phyloP scores from a whole-genome alignment of 306 rosid species.

The Clitoria ternatea region DNA sequence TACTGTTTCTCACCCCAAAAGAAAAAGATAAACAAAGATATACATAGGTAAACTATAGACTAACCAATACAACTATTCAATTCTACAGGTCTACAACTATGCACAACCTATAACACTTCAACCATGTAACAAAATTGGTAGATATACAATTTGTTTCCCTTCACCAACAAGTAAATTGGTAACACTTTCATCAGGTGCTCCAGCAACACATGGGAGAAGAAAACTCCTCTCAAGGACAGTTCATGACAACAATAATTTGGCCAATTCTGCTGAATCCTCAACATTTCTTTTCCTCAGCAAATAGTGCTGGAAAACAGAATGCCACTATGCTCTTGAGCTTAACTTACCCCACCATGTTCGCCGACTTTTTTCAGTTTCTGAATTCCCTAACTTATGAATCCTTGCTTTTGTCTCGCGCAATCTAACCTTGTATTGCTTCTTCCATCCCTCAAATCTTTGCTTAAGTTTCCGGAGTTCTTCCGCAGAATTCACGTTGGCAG shows the following conservation, averaged over 20 bases:
- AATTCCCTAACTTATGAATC: constrained; percentile 46
- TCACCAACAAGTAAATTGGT: constrained; percentile 19
- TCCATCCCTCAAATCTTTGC: constrained; percentile 75
- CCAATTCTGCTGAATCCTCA: constrained; percentile 22
- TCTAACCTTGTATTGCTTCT: constrained; percentile 80
- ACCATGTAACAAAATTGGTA: constrained; percentile 45
- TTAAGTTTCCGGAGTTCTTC: constrained; percentile 74
- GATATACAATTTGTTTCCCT: constrained; percentile 39
- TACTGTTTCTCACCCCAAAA: background rate
- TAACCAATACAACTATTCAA: constrained; percentile 29
- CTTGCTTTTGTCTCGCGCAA: constrained; percentile 61
- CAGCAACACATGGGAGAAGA: constrained; percentile 24
- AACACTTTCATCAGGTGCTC: constrained; percentile 1
- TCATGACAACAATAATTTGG: constrained; percentile 21
- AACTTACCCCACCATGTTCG: constrained; percentile 86
- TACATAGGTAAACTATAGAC: constrained; percentile 42
- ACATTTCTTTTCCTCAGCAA: constrained; percentile 19
- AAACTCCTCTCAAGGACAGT: constrained; percentile 21
- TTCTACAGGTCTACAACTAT: constrained; percentile 48
- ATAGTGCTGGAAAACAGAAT: constrained; percentile 18
- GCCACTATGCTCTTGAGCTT: constrained; percentile 27
- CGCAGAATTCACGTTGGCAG: constrained; percentile 31
- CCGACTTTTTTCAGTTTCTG: constrained; percentile 57
- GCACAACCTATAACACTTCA: constrained; percentile 49
- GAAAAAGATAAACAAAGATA: constrained; percentile 13